Conservation (phyloP, 164 flowering plant species). For the Cinnamomum micranthum region DNA sequence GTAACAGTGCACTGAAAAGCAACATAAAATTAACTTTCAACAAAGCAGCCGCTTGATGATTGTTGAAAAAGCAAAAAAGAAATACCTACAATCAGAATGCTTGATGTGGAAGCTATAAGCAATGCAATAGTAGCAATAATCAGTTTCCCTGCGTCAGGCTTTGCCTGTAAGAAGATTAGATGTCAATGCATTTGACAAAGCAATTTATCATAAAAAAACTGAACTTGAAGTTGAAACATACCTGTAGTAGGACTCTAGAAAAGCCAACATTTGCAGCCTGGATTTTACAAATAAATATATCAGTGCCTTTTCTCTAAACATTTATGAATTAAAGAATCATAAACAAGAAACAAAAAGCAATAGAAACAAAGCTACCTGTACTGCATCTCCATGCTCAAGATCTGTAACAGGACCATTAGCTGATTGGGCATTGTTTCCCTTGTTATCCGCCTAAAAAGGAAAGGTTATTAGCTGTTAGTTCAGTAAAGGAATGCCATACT, state of each 20-base stretch:
- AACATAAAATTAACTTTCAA: background rate
- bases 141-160: slow-evolving; percentile 69
- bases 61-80: background rate
- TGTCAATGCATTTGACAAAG: slow-evolving; percentile 1
- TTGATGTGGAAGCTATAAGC: slow-evolving; percentile 60
- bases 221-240: slow-evolving; percentile 29
- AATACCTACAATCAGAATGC: slow-evolving; percentile 55
- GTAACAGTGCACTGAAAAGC: background rate
- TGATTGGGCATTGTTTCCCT: slow-evolving; percentile 30
- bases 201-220: background rate
- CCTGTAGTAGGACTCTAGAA: slow-evolving; percentile 68
- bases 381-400: slow-evolving; percentile 78
- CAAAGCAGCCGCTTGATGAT: background rate
- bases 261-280: slow-evolving; percentile 92
- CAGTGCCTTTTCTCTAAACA: slow-evolving; percentile 2
- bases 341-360: background rate
- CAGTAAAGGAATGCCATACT: background rate
- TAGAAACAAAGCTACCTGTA: slow-evolving; percentile 39
- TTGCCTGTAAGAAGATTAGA: slow-evolving; percentile 47
- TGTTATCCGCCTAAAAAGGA: slow-evolving; percentile 34
- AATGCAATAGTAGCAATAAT: slow-evolving; percentile 64
- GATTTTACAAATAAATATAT: slow-evolving; percentile 9
- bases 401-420: slow-evolving; percentile 38
- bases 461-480: background rate
- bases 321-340: background rate